Evolutionary conservation across 2,329 filamentous ascomycete species (phyloP), one percentile per base, ranked within the genome.

Genomic region (Alternaria infectoria): DNA sequence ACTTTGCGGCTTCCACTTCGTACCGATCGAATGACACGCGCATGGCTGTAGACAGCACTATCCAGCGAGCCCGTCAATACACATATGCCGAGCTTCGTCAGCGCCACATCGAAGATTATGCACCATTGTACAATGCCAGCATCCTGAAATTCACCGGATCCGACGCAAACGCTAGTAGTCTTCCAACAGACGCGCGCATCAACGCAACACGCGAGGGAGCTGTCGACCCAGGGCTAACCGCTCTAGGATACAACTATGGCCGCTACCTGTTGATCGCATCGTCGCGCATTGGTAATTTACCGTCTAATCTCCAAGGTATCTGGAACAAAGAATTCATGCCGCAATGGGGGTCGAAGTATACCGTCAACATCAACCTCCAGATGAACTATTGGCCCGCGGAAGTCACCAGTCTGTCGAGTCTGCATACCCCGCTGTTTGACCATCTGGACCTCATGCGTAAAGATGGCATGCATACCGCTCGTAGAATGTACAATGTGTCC

Each of bases 311-410:
- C 0, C 82, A 85, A 65, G 82, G 82, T 0, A 77, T 84, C 32
- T 84, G 81, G 82, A 84, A 83, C 52, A 59, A 65, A 15, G 62
- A 76, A 6, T 83, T 82, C 58, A 68, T 77, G 10, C 81, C 81
- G 6, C 73, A 81, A 0, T 86, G 84, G 84, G 83, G 83, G 4
- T 80, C 77, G 23, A 85, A 83, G 63, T 85, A 81, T 59, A 86
- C 84, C 0, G 83, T 86, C 66, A 85, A 86, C 64, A 84, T 86
- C 70, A 86, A 86, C 45, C 74, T 81, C 0, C 80, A 86, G 69
- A 86, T 86, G 85, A 86, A 86, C 65, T 86, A 86, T 67, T 86
- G 84, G 84, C 79, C 64, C 5, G 70, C 69, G 2, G 62, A 72
- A 10, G 62, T 63, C 1, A 67, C 68, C 3, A 70, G 74, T 46